A percentile compares a stretch with the other conserved stretches of the same genome.
These are phyloP conservation scores for Acaromyces ingoldii DNA, from an alignment of 1,284 basidiomycete species.

Conservation along the genomic window DNA sequence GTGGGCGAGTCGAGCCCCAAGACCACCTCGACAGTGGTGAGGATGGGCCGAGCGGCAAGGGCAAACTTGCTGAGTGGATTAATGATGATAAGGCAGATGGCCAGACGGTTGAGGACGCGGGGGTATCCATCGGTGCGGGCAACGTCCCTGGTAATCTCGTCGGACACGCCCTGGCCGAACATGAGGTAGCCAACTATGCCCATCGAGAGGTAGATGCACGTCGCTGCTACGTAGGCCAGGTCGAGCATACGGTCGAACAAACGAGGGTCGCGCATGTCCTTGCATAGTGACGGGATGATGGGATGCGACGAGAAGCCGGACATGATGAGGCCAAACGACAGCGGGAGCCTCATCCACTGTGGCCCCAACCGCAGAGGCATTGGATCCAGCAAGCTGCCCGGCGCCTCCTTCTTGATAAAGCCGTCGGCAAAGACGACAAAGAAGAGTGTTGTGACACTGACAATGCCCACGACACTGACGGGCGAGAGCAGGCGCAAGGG, in stretches of 20 bases:
- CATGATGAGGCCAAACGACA: slow-evolving; percentile 82
- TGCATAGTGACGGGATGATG: slow-evolving; percentile 80
- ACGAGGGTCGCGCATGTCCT: slow-evolving; percentile 80
- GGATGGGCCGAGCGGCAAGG: slow-evolving; percentile 67
- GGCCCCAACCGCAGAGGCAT: slow-evolving; percentile 56
- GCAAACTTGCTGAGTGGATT: slow-evolving; percentile 74
- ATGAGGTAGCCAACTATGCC: slow-evolving; percentile 64
- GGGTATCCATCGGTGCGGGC: slow-evolving; percentile 73
- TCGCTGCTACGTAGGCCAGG: slow-evolving; percentile 78
- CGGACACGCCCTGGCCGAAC: slow-evolving; percentile 69
- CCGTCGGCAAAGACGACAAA: slow-evolving; percentile 80
- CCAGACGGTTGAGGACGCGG: slow-evolving; percentile 65
- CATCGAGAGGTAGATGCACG: slow-evolving; percentile 70
- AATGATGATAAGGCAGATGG: slow-evolving; percentile 84
- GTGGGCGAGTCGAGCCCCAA: slow-evolving; percentile 29
- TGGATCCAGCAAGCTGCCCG: slow-evolving; percentile 8
- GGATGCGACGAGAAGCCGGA: slow-evolving; percentile 95
- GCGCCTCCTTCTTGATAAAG: slow-evolving; percentile 61
- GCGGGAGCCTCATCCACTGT: slow-evolving; percentile 57
- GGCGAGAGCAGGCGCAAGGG: slow-evolving; percentile 41
- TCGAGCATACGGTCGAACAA: slow-evolving; percentile 78
- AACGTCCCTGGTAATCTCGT: slow-evolving; percentile 76
- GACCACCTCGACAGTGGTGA: slow-evolving; percentile 44
- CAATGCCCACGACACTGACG: slow-evolving; percentile 44
- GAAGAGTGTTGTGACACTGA: slow-evolving; percentile 63